These are phyloP conservation scores for Hanseniaspora vineae DNA, from an alignment of 805 yeast species.

Conservation along the genomic window DNA sequence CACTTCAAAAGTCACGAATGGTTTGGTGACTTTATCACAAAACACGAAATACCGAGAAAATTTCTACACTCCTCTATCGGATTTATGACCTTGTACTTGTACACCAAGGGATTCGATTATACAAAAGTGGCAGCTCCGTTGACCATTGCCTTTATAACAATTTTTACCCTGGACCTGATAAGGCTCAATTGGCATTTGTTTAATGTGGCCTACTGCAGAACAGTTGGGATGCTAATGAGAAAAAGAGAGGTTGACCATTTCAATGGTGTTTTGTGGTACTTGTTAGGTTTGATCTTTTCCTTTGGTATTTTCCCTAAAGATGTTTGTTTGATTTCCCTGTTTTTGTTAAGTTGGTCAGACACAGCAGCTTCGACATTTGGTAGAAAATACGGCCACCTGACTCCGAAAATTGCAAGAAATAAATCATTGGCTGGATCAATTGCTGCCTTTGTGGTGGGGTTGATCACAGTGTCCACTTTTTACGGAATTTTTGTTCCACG, in stretches of 20 bases:
- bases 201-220: constrained; percentile 52
- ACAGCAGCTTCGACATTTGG: constrained; percentile 95
- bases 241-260: constrained; percentile 58
- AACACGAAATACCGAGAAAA: constrained; percentile 85
- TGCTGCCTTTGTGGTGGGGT: constrained; percentile 74
- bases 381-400: constrained; percentile 67
- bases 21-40: constrained; percentile 44
- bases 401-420: constrained; percentile 60
- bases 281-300: constrained; percentile 64
- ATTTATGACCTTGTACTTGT: constrained; percentile 59
- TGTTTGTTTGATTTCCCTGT: constrained; percentile 59
- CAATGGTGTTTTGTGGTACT: constrained; percentile 84
- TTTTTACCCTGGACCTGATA: constrained; percentile 52
- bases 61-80: constrained; percentile 84
- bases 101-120: constrained; percentile 46
- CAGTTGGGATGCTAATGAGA: constrained; percentile 74
- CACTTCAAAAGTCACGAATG: constrained; percentile 29
- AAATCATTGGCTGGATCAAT: constrained; percentile 84
- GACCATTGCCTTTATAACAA: constrained; percentile 36
- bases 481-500: constrained; percentile 65
- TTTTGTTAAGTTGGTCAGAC: constrained; percentile 90
- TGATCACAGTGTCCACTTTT: constrained; percentile 46
- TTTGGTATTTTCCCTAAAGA: constrained; percentile 68
- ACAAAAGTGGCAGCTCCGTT: constrained; percentile 49
- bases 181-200: constrained; percentile 50